Evolutionary conservation across 2,329 filamentous ascomycete genomes (phyloP), one percentile per base, ranked within the genome.

Genomic region (Emericellopsis atlantica): DNA sequence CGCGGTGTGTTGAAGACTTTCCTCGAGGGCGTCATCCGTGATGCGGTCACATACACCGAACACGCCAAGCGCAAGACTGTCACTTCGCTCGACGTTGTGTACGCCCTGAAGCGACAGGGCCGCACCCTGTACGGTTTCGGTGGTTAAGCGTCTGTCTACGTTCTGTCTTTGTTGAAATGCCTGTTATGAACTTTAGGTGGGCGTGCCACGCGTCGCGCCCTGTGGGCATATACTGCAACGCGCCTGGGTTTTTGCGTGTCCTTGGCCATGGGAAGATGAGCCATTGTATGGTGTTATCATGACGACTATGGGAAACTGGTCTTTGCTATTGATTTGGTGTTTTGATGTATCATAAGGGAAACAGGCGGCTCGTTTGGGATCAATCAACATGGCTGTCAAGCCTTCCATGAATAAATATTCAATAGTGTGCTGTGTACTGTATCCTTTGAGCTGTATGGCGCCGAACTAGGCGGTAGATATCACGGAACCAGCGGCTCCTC

Each of bases 121-220:
- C 74, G 82, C 59, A 84, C 84, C 60, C 81, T 89, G 50, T 90
- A 89, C 74, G 84, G 84, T 71, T 89, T 89, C 76, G 84, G 84
- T 75, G 84, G 84, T 76, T 90, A 84, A 79, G 43, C 46, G 36
- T 41, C 11, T 10, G 14, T 11, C 37, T 33, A 6, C 38, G 11
- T 42, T 45, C 35, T 46, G 45, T 34, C 40, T 42, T 16, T 38
- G 9, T 35, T 26, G 29, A 39, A 32, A 55, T 59, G 52, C 52
- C 49, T 56, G 49, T 62, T 60, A 62, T 48, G 57, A 62, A 53
- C 53, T 44, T 50, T 54, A 51, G 51, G 46, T 48, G 14, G 12
- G 37, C 22, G 37, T 31, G 31, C 18, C 26, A 40, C 39, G 50
- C 40, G 44, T 39, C 40, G 46, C 43, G 44, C 47, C 43, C 40